Evolutionary conservation across 2,329 filamentous ascomycete species (phyloP).

Genomic region (Phialemoniopsis sp.): DNA sequence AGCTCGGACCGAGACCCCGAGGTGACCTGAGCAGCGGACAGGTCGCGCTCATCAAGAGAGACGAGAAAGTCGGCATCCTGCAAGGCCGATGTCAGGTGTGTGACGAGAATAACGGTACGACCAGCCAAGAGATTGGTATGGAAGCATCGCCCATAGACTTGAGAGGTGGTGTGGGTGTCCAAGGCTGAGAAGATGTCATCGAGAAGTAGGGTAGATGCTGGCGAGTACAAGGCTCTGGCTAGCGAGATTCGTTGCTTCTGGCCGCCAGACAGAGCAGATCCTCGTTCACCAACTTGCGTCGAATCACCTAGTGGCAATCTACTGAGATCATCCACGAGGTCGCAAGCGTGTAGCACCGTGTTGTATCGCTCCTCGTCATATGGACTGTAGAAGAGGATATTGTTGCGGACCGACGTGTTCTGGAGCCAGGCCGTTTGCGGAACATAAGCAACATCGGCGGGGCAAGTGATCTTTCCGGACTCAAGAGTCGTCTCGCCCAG

Average conservation of each 20-base stretch:
- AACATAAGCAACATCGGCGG: slow-evolving; percentile 23
- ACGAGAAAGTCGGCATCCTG: slow-evolving; percentile 73
- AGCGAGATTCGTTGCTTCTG: slow-evolving; percentile 93
- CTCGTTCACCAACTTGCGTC: slow-evolving; percentile 88
- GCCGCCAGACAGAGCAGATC: slow-evolving; percentile 85
- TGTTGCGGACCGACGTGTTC: slow-evolving; percentile 51
- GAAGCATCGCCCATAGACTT: slow-evolving; percentile 48
- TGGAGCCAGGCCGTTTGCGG: slow-evolving; percentile 56
- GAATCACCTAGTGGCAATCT: slow-evolving; percentile 84
- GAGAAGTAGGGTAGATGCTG: slow-evolving; percentile 76
- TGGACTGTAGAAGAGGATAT: slow-evolving; percentile 38
- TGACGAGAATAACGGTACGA: slow-evolving; percentile 70
- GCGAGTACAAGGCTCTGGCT: slow-evolving; percentile 84
- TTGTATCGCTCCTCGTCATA: slow-evolving; percentile 70
- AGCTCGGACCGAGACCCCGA: no score
- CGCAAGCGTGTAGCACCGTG: slow-evolving; percentile 78
- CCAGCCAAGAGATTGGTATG: slow-evolving; percentile 67
- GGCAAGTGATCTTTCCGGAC: slow-evolving; percentile 15
- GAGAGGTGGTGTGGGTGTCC: slow-evolving; percentile 63
- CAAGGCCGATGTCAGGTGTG: slow-evolving; percentile 70
- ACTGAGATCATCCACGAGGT: slow-evolving; percentile 80
- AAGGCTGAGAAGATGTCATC: slow-evolving; percentile 92
- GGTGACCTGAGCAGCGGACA: no score
- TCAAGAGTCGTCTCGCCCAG: slow-evolving; percentile 19
- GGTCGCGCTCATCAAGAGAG: slow-evolving; percentile 54